A percentile compares a stretch with the other conserved stretches of the same genome.
phyloP scores from a whole-genome alignment of 2,329 filamentous ascomycete genomes.

The Sclerotinia borealis region DNA sequence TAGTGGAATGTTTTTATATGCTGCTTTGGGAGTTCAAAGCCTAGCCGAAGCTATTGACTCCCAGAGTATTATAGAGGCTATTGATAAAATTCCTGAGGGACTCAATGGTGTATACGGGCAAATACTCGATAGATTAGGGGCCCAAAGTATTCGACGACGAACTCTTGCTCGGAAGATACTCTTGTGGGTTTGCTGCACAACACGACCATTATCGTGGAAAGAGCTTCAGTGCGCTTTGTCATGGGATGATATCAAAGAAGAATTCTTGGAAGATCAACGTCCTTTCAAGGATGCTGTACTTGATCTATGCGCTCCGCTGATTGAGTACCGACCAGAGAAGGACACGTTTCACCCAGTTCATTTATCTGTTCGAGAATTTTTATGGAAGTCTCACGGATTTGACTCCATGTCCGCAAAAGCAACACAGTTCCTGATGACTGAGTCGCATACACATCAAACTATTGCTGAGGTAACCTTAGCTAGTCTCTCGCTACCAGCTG shows the following conservation, averaged over 20 bases:
- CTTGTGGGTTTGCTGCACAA: slow-evolving; percentile 6
- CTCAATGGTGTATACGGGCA: slow-evolving; percentile 6
- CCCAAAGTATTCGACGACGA: slow-evolving; percentile 5
- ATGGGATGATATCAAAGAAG: not conserved
- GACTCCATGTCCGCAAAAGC: slow-evolving; percentile 8
- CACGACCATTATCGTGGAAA: slow-evolving; percentile 4
- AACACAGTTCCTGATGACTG: slow-evolving; percentile 7
- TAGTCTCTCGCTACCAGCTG: not conserved
- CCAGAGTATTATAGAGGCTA: not conserved
- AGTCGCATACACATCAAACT: slow-evolving; percentile 2
- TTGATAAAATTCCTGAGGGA: slow-evolving; percentile 2
- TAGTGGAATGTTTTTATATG: slow-evolving; percentile 10
- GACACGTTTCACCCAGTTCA: not conserved
- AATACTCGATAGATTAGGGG: slow-evolving; percentile 2
- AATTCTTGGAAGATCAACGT: not conserved
- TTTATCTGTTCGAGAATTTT: slow-evolving; percentile 3
- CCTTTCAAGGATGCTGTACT: slow-evolving; percentile 9
- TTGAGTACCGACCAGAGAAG: slow-evolving; percentile 3
- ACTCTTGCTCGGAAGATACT: not conserved
- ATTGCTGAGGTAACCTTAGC: not conserved
- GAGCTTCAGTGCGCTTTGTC: slow-evolving; percentile 7
- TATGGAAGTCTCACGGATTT: not conserved
- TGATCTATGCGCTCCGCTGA: slow-evolving; percentile 2
- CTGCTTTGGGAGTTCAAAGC: not conserved
- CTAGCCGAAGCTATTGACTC: slow-evolving; percentile 6